Evolutionary conservation across 805 yeast species (phyloP), one percentile per base, ranked within the genome.

Genomic region (Candida ficus): DNA sequence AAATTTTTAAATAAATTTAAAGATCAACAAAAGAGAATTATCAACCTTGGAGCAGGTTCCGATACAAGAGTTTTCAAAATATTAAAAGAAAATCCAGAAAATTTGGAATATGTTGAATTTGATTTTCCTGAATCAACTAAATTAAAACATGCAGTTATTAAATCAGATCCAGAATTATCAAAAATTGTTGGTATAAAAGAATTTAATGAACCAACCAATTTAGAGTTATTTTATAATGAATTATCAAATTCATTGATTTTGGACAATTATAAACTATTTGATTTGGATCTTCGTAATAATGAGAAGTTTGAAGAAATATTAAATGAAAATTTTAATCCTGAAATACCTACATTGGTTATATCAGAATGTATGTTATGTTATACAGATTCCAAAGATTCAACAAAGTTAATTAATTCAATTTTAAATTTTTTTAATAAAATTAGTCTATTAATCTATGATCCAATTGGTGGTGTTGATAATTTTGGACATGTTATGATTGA

Each of bases 31-130:
- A 60, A 75, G 28, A 86, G 83, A 58, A 76, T 76, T 6, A 58
- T 83, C 3, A 80, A 79, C 38, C 73, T 82, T 56, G 87, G 86
- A 36, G 78, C 85, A 30, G 84, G 83, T 2, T 69, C 87, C 0
- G 90, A 86, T 36, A 72, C 82, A 7, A 58, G 83, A 46, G 62
- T 64, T 31, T 67, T 75, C 42, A 61, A 60, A 7, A 47, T 70
- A 7, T 52, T 76, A 29, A 14, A 21, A 13, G 28, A 53, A 7
- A 33, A 54, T 17, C 38, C 42, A n/a, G 43, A 56, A 5, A 39
- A 50, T n/a, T 44, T 71, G 21, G 55, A 47, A 7, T 73, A 68
- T 46, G 49, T 71, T 18, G 84, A 78, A 48, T 50, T 78, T 21
- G 84, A 78, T 53, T 78, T 70, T 42, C 56, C 65, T 2, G 73